Base-by-base conservation (phyloP, 2,329 filamentous ascomycete genomes). In the Stagonosporopsis chrysanthemi region DNA sequence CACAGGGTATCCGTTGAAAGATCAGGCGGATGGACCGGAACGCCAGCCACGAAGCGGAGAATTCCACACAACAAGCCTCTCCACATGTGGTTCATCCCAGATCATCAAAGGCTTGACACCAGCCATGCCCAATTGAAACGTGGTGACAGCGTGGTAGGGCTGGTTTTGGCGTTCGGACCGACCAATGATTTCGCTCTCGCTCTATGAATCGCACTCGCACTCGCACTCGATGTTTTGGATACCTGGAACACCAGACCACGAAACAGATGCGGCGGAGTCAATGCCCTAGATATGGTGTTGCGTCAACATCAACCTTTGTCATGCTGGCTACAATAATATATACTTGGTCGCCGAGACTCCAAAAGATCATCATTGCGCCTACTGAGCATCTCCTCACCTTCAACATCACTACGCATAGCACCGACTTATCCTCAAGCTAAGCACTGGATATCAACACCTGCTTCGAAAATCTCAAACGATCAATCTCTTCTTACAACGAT, bases 191-290 rank as follows among this genome's bases (percentile, higher is more conserved):
- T 56, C 53, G 53, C 42, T 52, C 31, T 51, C 50, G 50, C 17
- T 40, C 24, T 28, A 19, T 29, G 33, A 8, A 6, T 56, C 55
- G 58, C 51, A 36, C 44, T 60, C 57, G 57, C 57, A 45, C 52
- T 61, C 58, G 58, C 46, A 55, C 46, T 61, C 38, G 39, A 41
- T 12, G 17, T 48, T 33, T 26, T 11, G 35, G 39, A 24, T 38
- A 45, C 29, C 29, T 45, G 50, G 50, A 55, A 61, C 58, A 43
- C 46, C 50, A 61, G 47, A 43, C 42, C 42, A 46, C 57, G 35
- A 50, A 49, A 49, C 45, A 45, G 17, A 60, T 42, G 52, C 46
- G 52, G 52, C 52, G 47, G 48, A 60, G 57, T 56, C 31, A 38
- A 41, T 14, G 48, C 39, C 46, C 23, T 38, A 35, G 19, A 33